phyloP scores from a whole-genome alignment of 495 filamentous ascomycete species.

The Bacidia rubella region DNA sequence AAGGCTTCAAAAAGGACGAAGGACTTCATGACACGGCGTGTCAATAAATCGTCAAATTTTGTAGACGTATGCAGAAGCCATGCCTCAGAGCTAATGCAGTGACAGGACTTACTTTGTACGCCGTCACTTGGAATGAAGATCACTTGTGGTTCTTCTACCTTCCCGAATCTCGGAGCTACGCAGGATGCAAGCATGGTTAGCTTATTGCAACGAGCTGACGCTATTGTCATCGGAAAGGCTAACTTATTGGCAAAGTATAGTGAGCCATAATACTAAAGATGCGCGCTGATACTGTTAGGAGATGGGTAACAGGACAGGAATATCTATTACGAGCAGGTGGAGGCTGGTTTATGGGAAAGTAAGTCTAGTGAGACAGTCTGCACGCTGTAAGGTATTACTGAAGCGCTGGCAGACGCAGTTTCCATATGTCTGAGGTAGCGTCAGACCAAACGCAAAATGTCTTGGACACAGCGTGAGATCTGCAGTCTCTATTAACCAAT shows the following conservation, averaged over 20 bases:
- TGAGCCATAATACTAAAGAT: neutral
- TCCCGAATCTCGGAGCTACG: conserved; percentile 13
- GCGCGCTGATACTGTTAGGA: conserved; percentile 9
- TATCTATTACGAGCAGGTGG: conserved; percentile 29
- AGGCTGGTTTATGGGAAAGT: conserved; percentile 25
- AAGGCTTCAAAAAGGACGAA: conserved; percentile 15
- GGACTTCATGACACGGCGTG: conserved; percentile 23
- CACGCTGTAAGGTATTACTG: conserved; percentile 26
- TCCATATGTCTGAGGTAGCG: conserved; percentile 27
- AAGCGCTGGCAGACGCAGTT: conserved; percentile 28
- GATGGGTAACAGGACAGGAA: conserved; percentile 21
- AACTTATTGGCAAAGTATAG: conserved; percentile 23
- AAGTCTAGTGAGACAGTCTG: neutral
- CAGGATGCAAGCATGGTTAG: conserved; percentile 11
- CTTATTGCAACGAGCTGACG: conserved; percentile 18
- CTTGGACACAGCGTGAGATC: conserved; percentile 24
- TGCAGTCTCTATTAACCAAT: neutral
- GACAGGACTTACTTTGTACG: conserved; percentile 25
- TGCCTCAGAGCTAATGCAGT: neutral
- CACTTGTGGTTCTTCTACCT: conserved; percentile 30
- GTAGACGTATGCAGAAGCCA: neutral
- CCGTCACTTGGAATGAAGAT: conserved; percentile 31
- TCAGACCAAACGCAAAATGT: conserved; percentile 24
- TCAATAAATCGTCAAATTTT: conserved; percentile 21
- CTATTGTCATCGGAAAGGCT: conserved; percentile 35